A percentile compares a stretch with the other conserved stretches of the same genome.
phyloP scores from a whole-genome alignment of 768 basidiomycete genomes.

The Polyporus arcularius region DNA sequence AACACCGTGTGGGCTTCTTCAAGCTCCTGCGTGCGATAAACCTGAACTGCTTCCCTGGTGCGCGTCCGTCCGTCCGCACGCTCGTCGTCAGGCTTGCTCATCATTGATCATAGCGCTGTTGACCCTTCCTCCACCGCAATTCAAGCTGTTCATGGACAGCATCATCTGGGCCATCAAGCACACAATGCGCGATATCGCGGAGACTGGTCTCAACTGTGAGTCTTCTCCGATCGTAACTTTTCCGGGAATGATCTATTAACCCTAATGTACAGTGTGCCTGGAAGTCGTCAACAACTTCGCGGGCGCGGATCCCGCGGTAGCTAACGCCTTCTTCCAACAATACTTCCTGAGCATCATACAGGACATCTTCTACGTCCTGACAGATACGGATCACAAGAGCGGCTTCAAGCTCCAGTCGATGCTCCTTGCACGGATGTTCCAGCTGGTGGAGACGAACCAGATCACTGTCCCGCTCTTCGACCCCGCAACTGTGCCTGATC shows the following conservation, averaged over 20 bases:
- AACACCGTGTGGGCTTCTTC: conserved; percentile 97
- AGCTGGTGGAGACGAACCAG: conserved; percentile 79
- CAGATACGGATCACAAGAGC: conserved; percentile 98
- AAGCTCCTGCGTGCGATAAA: conserved; percentile 93
- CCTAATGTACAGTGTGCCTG: conserved; percentile 64
- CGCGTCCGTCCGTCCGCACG: conserved; percentile 19
- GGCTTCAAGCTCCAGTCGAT: conserved; percentile 95
- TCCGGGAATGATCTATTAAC: background rate
- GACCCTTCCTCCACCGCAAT: conserved; percentile 85
- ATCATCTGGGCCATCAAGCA: conserved; percentile 99
- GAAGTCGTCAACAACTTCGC: conserved; percentile 97
- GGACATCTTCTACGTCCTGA: conserved; percentile 96
- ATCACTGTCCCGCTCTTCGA: conserved; percentile 87
- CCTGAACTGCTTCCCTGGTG: conserved; percentile 93
- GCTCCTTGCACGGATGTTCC: conserved; percentile 92
- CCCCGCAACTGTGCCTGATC: conserved; percentile 66
- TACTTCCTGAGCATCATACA: conserved; percentile 93
- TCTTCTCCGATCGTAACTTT: conserved; percentile 15
- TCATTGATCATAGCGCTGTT: conserved; percentile 60
- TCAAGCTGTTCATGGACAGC: conserved; percentile 98
- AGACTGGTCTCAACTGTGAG: conserved; percentile 80
- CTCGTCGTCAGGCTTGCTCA: background rate
- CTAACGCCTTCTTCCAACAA: conserved; percentile 94
- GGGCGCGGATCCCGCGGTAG: conserved; percentile 70
- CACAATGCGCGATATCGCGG: conserved; percentile 97